Percentiles rank a stretch among this genome's conserved stretches.
Conservation (phyloP, 345 rosid species). For the Nephelium lappaceum region DNA sequence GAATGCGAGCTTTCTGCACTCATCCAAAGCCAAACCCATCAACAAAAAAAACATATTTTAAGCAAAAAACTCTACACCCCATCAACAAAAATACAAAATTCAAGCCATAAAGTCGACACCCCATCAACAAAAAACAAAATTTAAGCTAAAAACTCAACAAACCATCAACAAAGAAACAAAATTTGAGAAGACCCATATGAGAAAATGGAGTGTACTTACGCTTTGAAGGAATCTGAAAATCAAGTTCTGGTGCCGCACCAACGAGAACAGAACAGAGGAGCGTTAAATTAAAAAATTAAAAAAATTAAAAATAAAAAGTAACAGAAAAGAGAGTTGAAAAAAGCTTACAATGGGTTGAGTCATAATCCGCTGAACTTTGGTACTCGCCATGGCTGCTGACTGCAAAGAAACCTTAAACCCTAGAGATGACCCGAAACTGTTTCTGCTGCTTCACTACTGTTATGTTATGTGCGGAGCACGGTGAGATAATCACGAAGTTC, state of each 20-base stretch:
- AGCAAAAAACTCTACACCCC: too few relatives aligned
- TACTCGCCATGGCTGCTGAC: constrained; percentile 68
- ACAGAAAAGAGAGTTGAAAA: background rate
- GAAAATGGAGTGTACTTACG: constrained; percentile 41
- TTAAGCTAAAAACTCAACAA: background rate
- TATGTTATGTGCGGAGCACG: too few relatives aligned
- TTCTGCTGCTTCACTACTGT: background rate
- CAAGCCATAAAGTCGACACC: constrained; percentile 7
- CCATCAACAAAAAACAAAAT: background rate
- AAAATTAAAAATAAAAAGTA: background rate
- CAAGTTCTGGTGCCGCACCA: constrained; percentile 57
- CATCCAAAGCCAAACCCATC: background rate
- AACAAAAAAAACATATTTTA: background rate
- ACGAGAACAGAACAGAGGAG: background rate
- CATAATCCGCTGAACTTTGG: constrained; percentile 85
- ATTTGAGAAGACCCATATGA: background rate
- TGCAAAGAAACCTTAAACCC: constrained; percentile 26
- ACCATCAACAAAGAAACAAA: too few relatives aligned
- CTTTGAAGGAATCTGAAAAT: constrained; percentile 97
- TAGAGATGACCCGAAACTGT: background rate
- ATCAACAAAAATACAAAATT: background rate
- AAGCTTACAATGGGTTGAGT: constrained; percentile 72
- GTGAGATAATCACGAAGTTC: too few relatives aligned
- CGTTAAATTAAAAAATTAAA: background rate
- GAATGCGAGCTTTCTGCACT: constrained; percentile 87